These are phyloP conservation scores for Ophiocordyceps camponoti-rufipedis DNA, from an alignment of 2,329 filamentous ascomycete species.

Conservation along the genomic window DNA sequence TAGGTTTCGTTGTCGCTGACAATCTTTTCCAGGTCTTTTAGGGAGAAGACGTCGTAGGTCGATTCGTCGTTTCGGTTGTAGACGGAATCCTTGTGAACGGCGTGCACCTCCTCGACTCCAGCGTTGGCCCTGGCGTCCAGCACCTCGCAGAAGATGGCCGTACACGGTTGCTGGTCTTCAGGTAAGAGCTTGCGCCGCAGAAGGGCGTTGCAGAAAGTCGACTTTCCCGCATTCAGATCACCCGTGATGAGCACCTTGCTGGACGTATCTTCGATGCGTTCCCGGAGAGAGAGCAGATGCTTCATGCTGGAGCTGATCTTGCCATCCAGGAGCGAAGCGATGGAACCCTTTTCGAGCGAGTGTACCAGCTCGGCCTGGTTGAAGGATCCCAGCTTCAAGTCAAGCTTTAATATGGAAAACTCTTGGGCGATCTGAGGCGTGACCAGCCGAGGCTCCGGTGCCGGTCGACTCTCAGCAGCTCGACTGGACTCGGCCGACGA, in stretches of 20 bases:
- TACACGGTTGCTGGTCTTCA: slow-evolving; percentile 95
- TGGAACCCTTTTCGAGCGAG: slow-evolving; percentile 79
- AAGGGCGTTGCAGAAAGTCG: slow-evolving; percentile 96
- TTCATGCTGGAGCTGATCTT: slow-evolving; percentile 90
- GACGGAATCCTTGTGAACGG: slow-evolving; percentile 59
- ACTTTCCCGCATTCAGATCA: slow-evolving; percentile 93
- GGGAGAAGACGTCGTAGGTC: slow-evolving; percentile 73
- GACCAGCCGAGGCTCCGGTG: slow-evolving; percentile 62
- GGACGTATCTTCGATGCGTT: slow-evolving; percentile 90
- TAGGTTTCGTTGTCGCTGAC: slow-evolving; percentile 80
- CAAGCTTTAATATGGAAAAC: slow-evolving; percentile 87
- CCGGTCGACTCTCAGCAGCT: slow-evolving; percentile 40
- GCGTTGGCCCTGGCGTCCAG: slow-evolving; percentile 82
- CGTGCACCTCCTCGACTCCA: slow-evolving; percentile 86
- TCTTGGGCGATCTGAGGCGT: slow-evolving; percentile 88
- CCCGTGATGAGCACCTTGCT: slow-evolving; percentile 95
- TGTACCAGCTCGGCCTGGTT: slow-evolving; percentile 85
- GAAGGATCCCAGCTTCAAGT: slow-evolving; percentile 73
- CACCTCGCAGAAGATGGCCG: slow-evolving; percentile 96
- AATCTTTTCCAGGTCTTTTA: slow-evolving; percentile 69
- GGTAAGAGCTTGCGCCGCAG: slow-evolving; percentile 81
- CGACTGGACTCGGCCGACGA: slow-evolving; percentile 52
- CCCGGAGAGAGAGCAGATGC: slow-evolving; percentile 69
- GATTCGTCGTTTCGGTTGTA: slow-evolving; percentile 88
- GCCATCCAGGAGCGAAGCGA: slow-evolving; percentile 78